These are phyloP conservation scores for Boletus sp. DNA, from an alignment of 768 basidiomycete species.

Conservation along the genomic window DNA sequence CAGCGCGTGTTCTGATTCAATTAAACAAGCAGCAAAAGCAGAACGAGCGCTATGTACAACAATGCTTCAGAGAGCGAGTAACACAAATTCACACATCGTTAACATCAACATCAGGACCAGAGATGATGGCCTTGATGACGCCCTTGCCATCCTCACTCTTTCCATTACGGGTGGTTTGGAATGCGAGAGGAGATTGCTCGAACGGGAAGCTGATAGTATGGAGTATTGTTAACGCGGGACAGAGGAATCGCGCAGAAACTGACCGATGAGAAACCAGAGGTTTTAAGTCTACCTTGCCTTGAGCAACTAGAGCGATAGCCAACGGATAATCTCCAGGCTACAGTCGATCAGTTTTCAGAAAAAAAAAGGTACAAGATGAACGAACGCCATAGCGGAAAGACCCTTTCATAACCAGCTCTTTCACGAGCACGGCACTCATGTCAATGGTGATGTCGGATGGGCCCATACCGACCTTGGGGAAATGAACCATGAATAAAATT, in stretches of 20 bases:
- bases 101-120: slow-evolving; percentile 64
- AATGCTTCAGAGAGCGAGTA: neutral
- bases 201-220: slow-evolving; percentile 64
- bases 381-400: slow-evolving; percentile 89
- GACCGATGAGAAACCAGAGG: slow-evolving; percentile 88
- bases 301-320: slow-evolving; percentile 79
- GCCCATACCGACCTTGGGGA: slow-evolving; percentile 79
- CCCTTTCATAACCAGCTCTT: slow-evolving; percentile 81
- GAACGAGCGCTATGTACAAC: neutral
- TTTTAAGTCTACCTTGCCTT: slow-evolving; percentile 82
- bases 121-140: slow-evolving; percentile 88
- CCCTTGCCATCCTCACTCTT: slow-evolving; percentile 84
- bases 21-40: neutral
- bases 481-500: slow-evolving; percentile 1
- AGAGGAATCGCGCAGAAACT: slow-evolving; percentile 11
- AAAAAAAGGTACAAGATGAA: slow-evolving; percentile 6
- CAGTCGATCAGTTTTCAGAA: neutral
- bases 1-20: neutral
- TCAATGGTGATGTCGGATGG: slow-evolving; percentile 73
- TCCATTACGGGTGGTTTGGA: slow-evolving; percentile 75
- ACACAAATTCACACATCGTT: slow-evolving; percentile 35
- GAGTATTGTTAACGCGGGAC: neutral
- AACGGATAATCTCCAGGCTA: slow-evolving; percentile 84
- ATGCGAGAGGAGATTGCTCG: slow-evolving; percentile 73
- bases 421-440: slow-evolving; percentile 63